Evolutionary conservation across 1,284 basidiomycete species (phyloP).

Genomic region (Somion occarium): DNA sequence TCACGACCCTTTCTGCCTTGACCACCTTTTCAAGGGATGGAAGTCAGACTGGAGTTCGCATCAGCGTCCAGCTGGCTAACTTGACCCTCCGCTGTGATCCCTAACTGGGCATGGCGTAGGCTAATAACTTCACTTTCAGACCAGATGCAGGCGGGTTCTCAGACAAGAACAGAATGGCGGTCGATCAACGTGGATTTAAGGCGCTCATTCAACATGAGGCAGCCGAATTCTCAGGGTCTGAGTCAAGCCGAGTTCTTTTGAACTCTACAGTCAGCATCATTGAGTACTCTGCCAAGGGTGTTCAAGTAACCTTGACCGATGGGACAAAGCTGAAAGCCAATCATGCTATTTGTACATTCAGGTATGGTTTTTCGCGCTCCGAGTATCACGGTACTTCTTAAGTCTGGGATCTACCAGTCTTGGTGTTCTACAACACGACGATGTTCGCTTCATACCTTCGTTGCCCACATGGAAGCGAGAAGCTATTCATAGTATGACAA

Average conservation of each 20-base stretch:
- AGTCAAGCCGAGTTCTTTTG: slow-evolving; percentile 30
- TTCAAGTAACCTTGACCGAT: slow-evolving; percentile 35
- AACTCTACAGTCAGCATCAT: slow-evolving; percentile 51
- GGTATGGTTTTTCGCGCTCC: background rate
- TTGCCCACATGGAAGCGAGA: slow-evolving; percentile 63
- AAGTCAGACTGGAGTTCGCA: background rate
- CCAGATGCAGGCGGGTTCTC: slow-evolving; percentile 53
- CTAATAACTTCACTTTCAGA: slow-evolving; percentile 59
- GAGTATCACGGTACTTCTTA: no score
- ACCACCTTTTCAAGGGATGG: background rate
- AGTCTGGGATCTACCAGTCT: no score
- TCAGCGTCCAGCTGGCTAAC: background rate
- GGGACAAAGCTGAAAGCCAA: slow-evolving; percentile 42
- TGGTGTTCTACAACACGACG: slow-evolving; percentile 58
- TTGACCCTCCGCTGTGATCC: background rate
- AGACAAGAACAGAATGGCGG: slow-evolving; percentile 45
- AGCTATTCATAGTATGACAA: slow-evolving; percentile 60
- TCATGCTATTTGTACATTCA: slow-evolving; percentile 61
- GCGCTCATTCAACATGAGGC: slow-evolving; percentile 53
- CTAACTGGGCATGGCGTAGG: slow-evolving; percentile 28
- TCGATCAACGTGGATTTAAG: slow-evolving; percentile 62
- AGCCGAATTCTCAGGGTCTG: slow-evolving; percentile 39
- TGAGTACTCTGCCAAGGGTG: slow-evolving; percentile 37
- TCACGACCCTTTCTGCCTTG: slow-evolving; percentile 1
- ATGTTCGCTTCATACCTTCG: slow-evolving; percentile 49